These are phyloP conservation scores for Fusarium burgessii DNA, from an alignment of 2,329 filamentous ascomycete genomes.

Conservation along the genomic window DNA sequence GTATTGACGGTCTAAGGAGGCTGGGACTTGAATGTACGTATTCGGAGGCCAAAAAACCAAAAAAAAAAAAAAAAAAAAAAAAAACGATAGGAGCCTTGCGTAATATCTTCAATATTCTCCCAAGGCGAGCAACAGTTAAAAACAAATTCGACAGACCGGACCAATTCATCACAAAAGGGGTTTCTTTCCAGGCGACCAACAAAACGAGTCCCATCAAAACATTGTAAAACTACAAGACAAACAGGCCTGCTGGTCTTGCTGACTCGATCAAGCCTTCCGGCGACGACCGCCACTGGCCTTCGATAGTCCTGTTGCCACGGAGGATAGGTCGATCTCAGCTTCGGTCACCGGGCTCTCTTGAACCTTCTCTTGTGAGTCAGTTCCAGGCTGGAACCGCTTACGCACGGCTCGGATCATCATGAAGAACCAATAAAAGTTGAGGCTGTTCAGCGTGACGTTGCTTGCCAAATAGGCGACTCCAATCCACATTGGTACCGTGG, in stretches of 20 bases:
- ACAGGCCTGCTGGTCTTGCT: neutral
- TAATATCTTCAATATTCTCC: neutral
- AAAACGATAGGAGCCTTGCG: neutral
- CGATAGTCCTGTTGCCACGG: constrained; percentile 47
- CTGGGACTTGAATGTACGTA: neutral
- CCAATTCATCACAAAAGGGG: neutral
- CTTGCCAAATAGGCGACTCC: constrained; percentile 74
- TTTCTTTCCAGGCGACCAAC: neutral
- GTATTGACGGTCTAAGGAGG: neutral
- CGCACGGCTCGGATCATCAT: constrained; percentile 87
- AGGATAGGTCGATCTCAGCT: constrained; percentile 47
- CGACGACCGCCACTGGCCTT: constrained; percentile 37
- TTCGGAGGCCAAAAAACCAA: too few species aligned
- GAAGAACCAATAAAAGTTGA: constrained; percentile 88
- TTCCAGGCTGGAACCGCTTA: constrained; percentile 75
- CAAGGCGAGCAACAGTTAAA: neutral
- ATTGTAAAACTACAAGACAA: neutral
- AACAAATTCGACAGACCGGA: neutral
- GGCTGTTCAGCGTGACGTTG: constrained; percentile 77
- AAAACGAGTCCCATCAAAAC: neutral
- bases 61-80: too few species aligned
- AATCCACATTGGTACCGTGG: constrained; percentile 76
- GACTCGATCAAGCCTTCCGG: constrained; percentile 48
- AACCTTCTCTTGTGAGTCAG: constrained; percentile 48
- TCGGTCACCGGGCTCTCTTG: constrained; percentile 44